Conservation (phyloP, 1,284 basidiomycete species). For the Trichosporon sp. region DNA sequence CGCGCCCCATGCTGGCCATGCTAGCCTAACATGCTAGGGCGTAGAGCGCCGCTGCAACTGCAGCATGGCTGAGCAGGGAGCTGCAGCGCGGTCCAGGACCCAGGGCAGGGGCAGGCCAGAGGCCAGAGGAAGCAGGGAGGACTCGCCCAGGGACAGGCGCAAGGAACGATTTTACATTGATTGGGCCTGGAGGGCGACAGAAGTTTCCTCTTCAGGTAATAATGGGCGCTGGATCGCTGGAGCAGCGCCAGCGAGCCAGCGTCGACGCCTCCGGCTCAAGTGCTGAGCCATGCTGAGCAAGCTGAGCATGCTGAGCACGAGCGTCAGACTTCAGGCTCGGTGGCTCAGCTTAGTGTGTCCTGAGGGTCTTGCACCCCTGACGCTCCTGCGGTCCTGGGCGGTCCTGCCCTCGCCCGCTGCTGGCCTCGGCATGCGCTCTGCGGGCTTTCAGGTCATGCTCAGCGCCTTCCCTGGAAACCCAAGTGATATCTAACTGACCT, state of each 20-base stretch:
- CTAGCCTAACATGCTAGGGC: too few relatives aligned
- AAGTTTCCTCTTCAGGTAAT: constrained; percentile 2
- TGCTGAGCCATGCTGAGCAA: too few relatives aligned
- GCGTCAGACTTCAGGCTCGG: background rate
- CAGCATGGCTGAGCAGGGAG: background rate
- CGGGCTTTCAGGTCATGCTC: background rate
- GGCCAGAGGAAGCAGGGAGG: background rate
- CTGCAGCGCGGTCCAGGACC: background rate
- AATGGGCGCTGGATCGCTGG: background rate
- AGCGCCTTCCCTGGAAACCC: background rate
- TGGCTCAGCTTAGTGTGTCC: background rate
- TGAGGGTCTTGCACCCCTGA: background rate
- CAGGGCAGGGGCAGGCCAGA: background rate
- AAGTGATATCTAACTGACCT: constrained; percentile 1
- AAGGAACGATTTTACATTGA: background rate
- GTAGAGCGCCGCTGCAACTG: background rate
- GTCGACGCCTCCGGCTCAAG: background rate
- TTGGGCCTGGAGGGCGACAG: background rate
- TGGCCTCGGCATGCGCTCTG: background rate
- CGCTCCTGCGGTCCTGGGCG: background rate
- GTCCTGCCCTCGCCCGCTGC: background rate
- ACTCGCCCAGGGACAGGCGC: background rate
- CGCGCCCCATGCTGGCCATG: too few relatives aligned
- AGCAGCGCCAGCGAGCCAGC: background rate
- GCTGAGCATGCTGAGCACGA: too few relatives aligned